Base-by-base conservation (phyloP, 1,139 yeast genomes). In the Sugiyamaella pinicola region DNA sequence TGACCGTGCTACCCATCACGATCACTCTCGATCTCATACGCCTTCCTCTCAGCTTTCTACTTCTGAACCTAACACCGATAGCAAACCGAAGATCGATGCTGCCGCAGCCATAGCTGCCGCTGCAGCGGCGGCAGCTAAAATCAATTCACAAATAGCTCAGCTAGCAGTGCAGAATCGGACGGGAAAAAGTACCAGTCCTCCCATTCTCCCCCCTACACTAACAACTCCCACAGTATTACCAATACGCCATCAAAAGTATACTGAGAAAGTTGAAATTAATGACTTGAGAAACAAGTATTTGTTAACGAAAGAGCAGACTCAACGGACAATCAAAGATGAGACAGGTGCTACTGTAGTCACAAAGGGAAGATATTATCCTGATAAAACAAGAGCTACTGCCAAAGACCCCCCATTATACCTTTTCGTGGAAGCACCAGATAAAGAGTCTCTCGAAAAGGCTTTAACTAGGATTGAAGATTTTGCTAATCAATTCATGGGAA, bases 341-440 rank as follows among this genome's bases (percentile, higher is more conserved):
- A 66, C 69, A 4, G 74, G 73, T 2, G 70, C 72, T 31, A 63
- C 58, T 12, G 68, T 71, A 10, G 61, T 65, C 4, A 68, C 74
- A 4, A 62, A 67, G 12, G 75, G 75, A 31, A 59, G 71, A 47
- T 72, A 71, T 55, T 72, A 68, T 44, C 75, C 75, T 1, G 74
- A 71, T 50, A 62, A 64, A 42, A 52, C 68, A 2, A 58, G 61
- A 58, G 73, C 75, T 2, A 67, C 73, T 0, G 70, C 64, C 13
- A 54, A 55, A 17, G 68, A 66, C 19, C 75, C 75, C 13, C 68
- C 74, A 3, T 54, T 72, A 42, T 67, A 68, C 52, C 60, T 72
- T 22, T 64, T 65, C 46, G 59, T 72, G 22, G 68, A 67, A 38
- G 71, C 71, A 6, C 57, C 57, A 9, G 57, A 58, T 24, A 62